Evolutionary conservation across 2,329 filamentous ascomycete genomes (phyloP).

Genomic region (Phaeosphaeriaceae sp.): DNA sequence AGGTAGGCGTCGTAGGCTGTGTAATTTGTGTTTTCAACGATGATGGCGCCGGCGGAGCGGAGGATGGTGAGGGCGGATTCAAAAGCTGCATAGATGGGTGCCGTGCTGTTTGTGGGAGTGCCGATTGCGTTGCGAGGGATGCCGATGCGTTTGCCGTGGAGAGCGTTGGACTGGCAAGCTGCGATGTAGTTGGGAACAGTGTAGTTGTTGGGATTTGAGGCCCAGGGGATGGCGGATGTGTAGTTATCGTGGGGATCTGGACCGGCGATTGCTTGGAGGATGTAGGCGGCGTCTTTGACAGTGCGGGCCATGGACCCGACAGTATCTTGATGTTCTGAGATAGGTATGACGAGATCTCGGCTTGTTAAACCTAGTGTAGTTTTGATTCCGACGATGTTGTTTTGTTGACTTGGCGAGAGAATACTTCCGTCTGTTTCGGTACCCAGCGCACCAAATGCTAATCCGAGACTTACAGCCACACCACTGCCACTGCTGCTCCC

Average conservation of each 20-base stretch:
- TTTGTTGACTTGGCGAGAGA: slow-evolving; percentile 60
- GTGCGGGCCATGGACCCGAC: slow-evolving; percentile 65
- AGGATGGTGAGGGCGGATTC: slow-evolving; percentile 61
- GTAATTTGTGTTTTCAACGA: slow-evolving; percentile 67
- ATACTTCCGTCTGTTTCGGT: slow-evolving; percentile 71
- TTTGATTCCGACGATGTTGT: slow-evolving; percentile 69
- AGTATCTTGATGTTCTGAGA: slow-evolving; percentile 64
- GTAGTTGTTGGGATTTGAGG: slow-evolving; percentile 43
- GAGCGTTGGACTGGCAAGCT: slow-evolving; percentile 60
- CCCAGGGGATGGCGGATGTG: slow-evolving; percentile 62
- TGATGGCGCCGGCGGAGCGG: slow-evolving; percentile 61
- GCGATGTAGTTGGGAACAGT: slow-evolving; percentile 65
- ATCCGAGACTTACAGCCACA: slow-evolving; percentile 64
- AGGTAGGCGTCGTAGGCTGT: slow-evolving; percentile 57
- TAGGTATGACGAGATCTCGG: slow-evolving; percentile 68
- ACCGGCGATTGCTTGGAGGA: slow-evolving; percentile 65
- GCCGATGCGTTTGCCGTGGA: slow-evolving; percentile 67
- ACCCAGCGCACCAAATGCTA: slow-evolving; percentile 65
- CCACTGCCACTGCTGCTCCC: slow-evolving; percentile 59
- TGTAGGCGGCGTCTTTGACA: slow-evolving; percentile 64
- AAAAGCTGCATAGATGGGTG: slow-evolving; percentile 60
- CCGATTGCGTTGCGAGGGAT: slow-evolving; percentile 66
- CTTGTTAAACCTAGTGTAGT: slow-evolving; percentile 69
- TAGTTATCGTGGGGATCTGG: slow-evolving; percentile 62
- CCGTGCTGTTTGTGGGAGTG: slow-evolving; percentile 34